Evolutionary conservation across 129 eudicot species (phyloP), one percentile per base, ranked within the genome.

Genomic region (Tanacetum coccineum): DNA sequence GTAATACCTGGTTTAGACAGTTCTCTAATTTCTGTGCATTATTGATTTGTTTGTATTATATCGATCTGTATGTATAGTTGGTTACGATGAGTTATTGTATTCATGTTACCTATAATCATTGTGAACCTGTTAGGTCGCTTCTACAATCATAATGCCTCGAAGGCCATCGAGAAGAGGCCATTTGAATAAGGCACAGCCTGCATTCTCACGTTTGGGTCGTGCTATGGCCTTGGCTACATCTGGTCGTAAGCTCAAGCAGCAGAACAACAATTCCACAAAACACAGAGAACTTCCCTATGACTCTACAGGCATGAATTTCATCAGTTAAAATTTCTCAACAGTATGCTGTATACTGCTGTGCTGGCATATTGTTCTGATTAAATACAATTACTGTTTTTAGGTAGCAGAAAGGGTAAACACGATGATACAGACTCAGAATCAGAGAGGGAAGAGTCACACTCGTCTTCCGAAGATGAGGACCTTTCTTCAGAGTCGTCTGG

Each of bases 191-290:
- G 67, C 71, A 13, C 78, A 61, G 30, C 95, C 82, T 10, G 76
- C 85, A 1, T 84, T 90, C 69, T 87, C 95, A 28, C 81, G 81
- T 50, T 82, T 87, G 74, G 84, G 72, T 49, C 95, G 92, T 57
- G 82, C 91, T 18, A 70, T 72, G 75, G 83, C 87, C n/a, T 62
- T 73, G 13, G 62, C 76, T 57, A 62, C 70, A 42, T 60, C 83
- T 9, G 64, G 66, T 68, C 74, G 75, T 76, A 82, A 54, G 83
- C 52, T 28, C 61, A 80, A 77, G 63, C 70, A 54, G 4, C 72
- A 52, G 59, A 72, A 59, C 13, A 14, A 1, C 36, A 70, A 68
- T 46, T 42, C 74, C 15, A 50, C 30, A 9, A 20, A 62, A n/a
- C 60, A 64, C 48, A 61, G 28, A 39, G 79, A 74, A 1, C 45